Percentiles rank a stretch among this genome's conserved stretches.
These are phyloP conservation scores for Fusarium pseudonygamai DNA, from an alignment of 2,329 filamentous ascomycete genomes.

Conservation along the genomic window DNA sequence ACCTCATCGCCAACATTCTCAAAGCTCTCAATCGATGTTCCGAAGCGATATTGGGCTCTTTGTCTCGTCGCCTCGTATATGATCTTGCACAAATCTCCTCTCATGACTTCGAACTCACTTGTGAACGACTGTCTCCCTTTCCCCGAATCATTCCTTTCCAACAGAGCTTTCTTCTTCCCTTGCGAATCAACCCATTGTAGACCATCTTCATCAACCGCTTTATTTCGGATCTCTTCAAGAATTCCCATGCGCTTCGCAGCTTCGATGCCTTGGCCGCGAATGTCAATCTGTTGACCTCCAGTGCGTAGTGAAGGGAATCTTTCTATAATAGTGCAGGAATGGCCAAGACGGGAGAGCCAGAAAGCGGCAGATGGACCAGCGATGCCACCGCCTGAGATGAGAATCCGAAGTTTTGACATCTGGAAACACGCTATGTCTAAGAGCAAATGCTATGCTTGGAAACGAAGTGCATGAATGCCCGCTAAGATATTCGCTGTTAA, in stretches of 20 bases:
- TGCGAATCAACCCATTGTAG: slow-evolving; percentile 55
- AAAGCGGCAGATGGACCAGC: slow-evolving; percentile 55
- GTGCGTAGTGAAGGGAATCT: slow-evolving; percentile 49
- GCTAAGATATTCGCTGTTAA: background rate
- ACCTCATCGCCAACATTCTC: slow-evolving; percentile 16
- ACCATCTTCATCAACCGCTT: slow-evolving; percentile 55
- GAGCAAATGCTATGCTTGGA: background rate
- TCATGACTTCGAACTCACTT: slow-evolving; percentile 68
- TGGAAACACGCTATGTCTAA: too few species aligned
- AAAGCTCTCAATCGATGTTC: slow-evolving; percentile 18
- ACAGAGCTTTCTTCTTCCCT: slow-evolving; percentile 52
- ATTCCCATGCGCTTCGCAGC: slow-evolving; percentile 54
- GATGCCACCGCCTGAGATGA: slow-evolving; percentile 59
- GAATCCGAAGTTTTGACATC: slow-evolving; percentile 51
- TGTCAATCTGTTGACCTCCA: slow-evolving; percentile 57
- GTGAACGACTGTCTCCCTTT: slow-evolving; percentile 57
- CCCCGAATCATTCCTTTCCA: slow-evolving; percentile 49
- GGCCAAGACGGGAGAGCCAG: slow-evolving; percentile 51
- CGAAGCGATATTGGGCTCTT: slow-evolving; percentile 21
- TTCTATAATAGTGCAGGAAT: slow-evolving; percentile 56
- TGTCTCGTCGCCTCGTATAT: slow-evolving; percentile 54
- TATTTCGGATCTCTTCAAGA: slow-evolving; percentile 51
- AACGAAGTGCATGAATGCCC: background rate
- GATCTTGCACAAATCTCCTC: slow-evolving; percentile 63
- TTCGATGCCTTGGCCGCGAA: slow-evolving; percentile 54